Evolutionary conservation across 257 asterid species (phyloP).

Genomic region (Solanum piurae): DNA sequence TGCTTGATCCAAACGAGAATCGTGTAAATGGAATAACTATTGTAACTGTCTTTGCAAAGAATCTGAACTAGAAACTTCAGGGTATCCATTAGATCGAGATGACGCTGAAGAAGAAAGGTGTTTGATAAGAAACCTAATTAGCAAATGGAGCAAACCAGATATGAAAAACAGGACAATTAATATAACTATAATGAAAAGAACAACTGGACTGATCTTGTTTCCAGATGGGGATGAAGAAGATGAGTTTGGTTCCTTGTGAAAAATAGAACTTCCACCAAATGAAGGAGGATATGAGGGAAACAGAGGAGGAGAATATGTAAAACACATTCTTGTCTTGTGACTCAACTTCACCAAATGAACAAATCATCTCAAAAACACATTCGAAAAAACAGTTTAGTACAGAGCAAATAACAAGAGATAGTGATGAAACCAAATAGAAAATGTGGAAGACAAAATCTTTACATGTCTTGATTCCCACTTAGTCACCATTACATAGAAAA

Average conservation of each 20-base stretch:
- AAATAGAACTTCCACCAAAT: conserved; percentile 12
- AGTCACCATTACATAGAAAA: conserved; percentile 18
- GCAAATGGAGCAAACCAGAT: conserved; percentile 77
- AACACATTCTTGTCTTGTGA: conserved; percentile 25
- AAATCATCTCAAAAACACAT: conserved; percentile 13
- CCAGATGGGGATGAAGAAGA: conserved; percentile 40
- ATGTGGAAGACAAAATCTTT: conserved; percentile 30
- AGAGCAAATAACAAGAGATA: conserved; percentile 17
- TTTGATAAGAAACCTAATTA: conserved; percentile 73
- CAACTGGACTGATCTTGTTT: conserved; percentile 70
- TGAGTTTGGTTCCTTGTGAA: conserved; percentile 22
- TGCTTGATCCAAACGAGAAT: conserved; percentile 82
- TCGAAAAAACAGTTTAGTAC: not conserved
- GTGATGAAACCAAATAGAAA: conserved; percentile 21
- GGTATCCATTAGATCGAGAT: conserved; percentile 42
- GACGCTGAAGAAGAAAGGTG: conserved; percentile 35
- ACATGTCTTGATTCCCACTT: conserved; percentile 49
- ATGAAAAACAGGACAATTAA: conserved; percentile 77
- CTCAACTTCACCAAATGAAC: conserved; percentile 24
- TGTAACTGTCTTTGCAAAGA: conserved; percentile 81
- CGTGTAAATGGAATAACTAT: conserved; percentile 79
- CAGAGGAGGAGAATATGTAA: conserved; percentile 34
- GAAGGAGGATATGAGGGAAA: conserved; percentile 20
- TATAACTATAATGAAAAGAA: conserved; percentile 61
- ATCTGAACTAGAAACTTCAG: conserved; percentile 40